Percentiles rank a stretch among this genome's conserved stretches.
Conservation (phyloP, 148 eudicot genomes). For the Camellia granthamiana region DNA sequence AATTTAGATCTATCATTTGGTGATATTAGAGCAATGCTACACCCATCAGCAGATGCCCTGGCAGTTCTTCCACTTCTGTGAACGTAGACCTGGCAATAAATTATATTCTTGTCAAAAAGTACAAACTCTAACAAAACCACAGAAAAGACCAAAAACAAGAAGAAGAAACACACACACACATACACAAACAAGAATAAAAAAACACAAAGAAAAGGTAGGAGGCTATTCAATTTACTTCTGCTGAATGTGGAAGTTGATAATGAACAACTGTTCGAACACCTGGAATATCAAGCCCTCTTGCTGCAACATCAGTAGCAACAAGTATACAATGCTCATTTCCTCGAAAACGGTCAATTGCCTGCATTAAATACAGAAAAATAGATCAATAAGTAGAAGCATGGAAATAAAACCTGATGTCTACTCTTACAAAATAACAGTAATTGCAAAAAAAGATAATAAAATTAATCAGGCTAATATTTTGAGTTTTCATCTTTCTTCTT, state of each 20-base stretch:
- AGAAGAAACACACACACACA: not conserved
- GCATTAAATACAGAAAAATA: constrained; percentile 21
- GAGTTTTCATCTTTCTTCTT: not conserved
- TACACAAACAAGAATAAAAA: not conserved
- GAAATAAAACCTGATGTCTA: constrained; percentile 8
- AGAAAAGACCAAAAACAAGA: constrained; percentile 14
- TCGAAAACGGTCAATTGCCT: constrained; percentile 96
- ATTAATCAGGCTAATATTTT: not conserved
- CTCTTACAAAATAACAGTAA: not conserved
- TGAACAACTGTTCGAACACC: constrained; percentile 94
- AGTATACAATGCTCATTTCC: constrained; percentile 70
- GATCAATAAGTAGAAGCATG: constrained; percentile 4
- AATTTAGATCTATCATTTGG: constrained; percentile 82
- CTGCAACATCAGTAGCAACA: constrained; percentile 91
- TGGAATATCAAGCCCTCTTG: constrained; percentile 91
- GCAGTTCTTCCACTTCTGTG: constrained; percentile 99
- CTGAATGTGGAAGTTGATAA: constrained; percentile 95
- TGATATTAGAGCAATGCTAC: constrained; percentile 79
- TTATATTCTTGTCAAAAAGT: constrained; percentile 13
- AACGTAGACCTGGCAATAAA: constrained; percentile 65
- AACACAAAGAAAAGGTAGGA: not conserved
- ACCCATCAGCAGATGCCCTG: constrained; percentile 85
- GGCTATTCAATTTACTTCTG: constrained; percentile 52
- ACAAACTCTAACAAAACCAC: not conserved
- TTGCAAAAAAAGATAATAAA: not conserved